Evolutionary conservation across 2,329 filamentous ascomycete genomes (phyloP), one percentile per base, ranked within the genome.

Genomic region (Tolypocladium pustulatum): DNA sequence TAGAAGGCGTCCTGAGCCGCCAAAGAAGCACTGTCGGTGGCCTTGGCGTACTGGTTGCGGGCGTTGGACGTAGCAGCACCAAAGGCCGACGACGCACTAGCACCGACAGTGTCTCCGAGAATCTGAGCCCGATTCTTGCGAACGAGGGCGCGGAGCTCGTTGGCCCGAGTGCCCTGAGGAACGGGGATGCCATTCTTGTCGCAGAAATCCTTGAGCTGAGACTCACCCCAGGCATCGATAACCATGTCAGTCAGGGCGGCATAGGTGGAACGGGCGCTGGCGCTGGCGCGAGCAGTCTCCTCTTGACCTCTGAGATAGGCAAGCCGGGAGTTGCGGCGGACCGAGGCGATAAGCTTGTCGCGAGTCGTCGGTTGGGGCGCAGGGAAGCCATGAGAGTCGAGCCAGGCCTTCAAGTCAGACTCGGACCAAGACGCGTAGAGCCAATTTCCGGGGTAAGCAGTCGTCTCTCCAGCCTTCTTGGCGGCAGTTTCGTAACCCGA

Each of bases 381-480:
- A 15, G 90, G 87, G 73, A 93, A 86, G 56, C 94, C 94, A 65
- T 91, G 85, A 65, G 88, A 87, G 68, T 97, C 94, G 54, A 97
- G 87, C 88, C 90, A 99, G 64, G 89, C 83, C 80, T 97, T 97
- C 62, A 96, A 77, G 55, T 97, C 93, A 64, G 92, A 97, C 64
- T 96, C 90, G 57, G 89, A 87, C 94, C 94, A 99, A 9, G 87
- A 81, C 61, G 86, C 82, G 71, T 97, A 99, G 51, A 97, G 78
- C 94, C 94, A 97, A 76, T 97, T 85, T 43, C 94, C 94, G 38
- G 94, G 94, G 69, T 97, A 97, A n/a, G 85, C 76, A 57, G 84
- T 77, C 17, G 90, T 88, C 75, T 97, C 88, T 61, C 90, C 90
- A 13, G 72, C 71, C 73, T 85, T 86, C 73, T 90, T 86, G 20